Conservation (phyloP, 805 yeast species). For the Blastobotrys terrestris region DNA sequence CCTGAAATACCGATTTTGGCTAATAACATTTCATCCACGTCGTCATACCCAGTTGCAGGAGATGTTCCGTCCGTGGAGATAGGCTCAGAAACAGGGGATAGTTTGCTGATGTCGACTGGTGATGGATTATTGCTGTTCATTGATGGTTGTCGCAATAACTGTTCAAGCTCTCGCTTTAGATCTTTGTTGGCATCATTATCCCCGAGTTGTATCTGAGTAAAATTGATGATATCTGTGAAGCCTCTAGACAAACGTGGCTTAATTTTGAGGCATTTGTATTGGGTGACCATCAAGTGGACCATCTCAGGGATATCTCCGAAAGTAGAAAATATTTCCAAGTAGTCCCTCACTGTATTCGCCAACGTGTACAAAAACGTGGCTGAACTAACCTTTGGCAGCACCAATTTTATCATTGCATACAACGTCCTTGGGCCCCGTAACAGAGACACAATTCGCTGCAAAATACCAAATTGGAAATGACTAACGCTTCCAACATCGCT, state of each 20-base stretch:
- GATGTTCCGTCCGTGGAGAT: conserved; percentile 16
- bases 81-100: conserved; percentile 28
- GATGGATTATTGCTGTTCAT: conserved; percentile 12
- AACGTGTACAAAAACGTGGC: conserved; percentile 44
- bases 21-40: background rate
- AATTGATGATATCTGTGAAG: conserved; percentile 20
- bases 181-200: conserved; percentile 11
- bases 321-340: conserved; percentile 17
- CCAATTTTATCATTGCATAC: conserved; percentile 34
- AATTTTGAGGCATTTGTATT: conserved; percentile 13
- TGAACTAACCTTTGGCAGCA: conserved; percentile 51
- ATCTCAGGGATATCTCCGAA: conserved; percentile 18
- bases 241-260: conserved; percentile 19
- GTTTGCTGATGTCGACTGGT: conserved; percentile 16
- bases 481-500: conserved; percentile 3
- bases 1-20: background rate
- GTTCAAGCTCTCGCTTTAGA: conserved; percentile 20
- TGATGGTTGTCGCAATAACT: conserved; percentile 12
- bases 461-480: conserved; percentile 30
- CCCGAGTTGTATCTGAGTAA: conserved; percentile 9
- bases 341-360: conserved; percentile 19
- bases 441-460: conserved; percentile 55
- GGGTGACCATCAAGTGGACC: conserved; percentile 16
- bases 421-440: conserved; percentile 32
- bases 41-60: background rate